Evolutionary conservation across 306 rosid species (phyloP), one percentile per base, ranked within the genome.

Genomic region (Gastrolobium villosum): DNA sequence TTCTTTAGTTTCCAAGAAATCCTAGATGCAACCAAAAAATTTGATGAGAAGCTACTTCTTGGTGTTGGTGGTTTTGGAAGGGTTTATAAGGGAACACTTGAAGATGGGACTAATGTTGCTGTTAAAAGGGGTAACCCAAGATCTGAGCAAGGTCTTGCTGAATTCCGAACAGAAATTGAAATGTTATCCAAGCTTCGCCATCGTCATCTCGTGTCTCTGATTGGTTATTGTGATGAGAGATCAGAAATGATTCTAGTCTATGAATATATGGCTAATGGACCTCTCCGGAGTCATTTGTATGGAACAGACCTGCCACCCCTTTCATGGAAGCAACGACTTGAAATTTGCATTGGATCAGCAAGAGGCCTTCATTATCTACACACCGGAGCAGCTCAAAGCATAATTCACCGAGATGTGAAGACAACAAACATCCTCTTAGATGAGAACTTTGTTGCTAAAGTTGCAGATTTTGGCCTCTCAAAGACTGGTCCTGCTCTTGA

Each of bases 11-110:
- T 93, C 84, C 92, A 87, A 80, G 98, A 89, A 64, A 89, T 93
- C 70, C 74, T 89, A 3, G 95, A 91, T 26, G 95, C 97, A 32
- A 85, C 95, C 54, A 88, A 89, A 83, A 93, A 93, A 70, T 93
- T 93, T 13, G 94, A 91, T 60, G 95, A 91, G 80, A 88, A 78
- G 66, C 81, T 80, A 32, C 93, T 93, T 64, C 93, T 93, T 28
- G 98, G 97, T 20, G 95, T 89, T 36, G 98, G 98, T 73, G 98
- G 97, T 65, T 93, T 93, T 73, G 98, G 98, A 45, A 82, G 93
- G 81, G 98, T 93, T 74, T 91, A 93, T 49, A 84, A 87, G 80
- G 98, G 98, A 83, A 88, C 89, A 13, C 88, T 93, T 56, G 95
- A 89, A 59, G 98, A 91, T 76, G 97, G 97, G 74, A 90, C 86